Evolutionary conservation across 2,329 filamentous ascomycete genomes (phyloP).

Genomic region (Monascus ruber): DNA sequence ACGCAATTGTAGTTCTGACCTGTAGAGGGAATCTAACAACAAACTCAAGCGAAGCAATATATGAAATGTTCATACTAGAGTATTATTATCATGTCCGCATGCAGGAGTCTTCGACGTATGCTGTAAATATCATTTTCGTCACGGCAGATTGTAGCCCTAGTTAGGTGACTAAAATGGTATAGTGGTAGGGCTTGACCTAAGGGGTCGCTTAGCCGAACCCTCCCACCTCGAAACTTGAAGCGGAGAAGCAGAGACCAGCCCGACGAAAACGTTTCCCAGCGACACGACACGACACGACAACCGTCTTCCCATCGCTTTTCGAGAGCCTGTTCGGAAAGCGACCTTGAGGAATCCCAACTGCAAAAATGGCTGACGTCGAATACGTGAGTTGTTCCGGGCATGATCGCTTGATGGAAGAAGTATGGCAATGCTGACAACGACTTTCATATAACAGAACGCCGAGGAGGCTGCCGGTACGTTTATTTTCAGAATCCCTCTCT

Average conservation of each 20-base stretch:
- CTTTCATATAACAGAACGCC: conserved; percentile 57
- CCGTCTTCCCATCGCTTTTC: conserved; percentile 34
- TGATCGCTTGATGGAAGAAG: background rate
- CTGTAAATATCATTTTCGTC: background rate
- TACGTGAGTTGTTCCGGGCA: conserved; percentile 54
- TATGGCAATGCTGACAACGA: conserved; percentile 24
- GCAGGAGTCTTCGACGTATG: too few species aligned
- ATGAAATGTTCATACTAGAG: too few species aligned
- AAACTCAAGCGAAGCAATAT: too few species aligned
- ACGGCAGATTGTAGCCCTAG: background rate
- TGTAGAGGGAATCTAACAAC: too few species aligned
- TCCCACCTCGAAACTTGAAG: conserved; percentile 23
- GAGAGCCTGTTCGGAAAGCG: conserved; percentile 34
- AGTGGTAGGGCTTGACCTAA: conserved; percentile 30
- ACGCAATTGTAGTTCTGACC: too few species aligned
- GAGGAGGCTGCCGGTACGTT: conserved; percentile 79
- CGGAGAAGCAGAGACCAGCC: conserved; percentile 16
- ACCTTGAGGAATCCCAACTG: conserved; percentile 33
- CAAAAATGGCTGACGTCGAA: conserved; percentile 78
- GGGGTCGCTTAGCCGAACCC: conserved; percentile 33
- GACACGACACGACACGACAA: conserved; percentile 29
- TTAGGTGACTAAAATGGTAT: conserved; percentile 15
- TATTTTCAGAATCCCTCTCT: background rate
- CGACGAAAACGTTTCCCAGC: conserved; percentile 20
- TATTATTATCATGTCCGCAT: too few species aligned